A percentile compares a stretch with the other conserved stretches of the same genome.
Evolutionary conservation across 495 filamentous ascomycete genomes (phyloP).

Genomic region (Penicillium malachiteum): DNA sequence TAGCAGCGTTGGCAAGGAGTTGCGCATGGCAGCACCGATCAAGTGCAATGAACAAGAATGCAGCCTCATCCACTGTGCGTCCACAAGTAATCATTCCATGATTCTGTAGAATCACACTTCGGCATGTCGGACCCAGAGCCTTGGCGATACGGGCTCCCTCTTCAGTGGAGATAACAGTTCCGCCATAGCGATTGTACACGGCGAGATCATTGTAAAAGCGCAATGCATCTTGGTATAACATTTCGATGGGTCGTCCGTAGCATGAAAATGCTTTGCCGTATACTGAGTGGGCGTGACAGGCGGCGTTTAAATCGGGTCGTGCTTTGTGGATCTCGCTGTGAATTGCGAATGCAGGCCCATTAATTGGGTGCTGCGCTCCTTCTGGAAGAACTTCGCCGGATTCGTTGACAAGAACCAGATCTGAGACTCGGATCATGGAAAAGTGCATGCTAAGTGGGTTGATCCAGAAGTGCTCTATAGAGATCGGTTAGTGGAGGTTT

Average conservation of each 20-base stretch:
- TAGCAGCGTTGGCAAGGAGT: constrained; percentile 53
- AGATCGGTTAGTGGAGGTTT: background rate
- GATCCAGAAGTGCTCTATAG: constrained; percentile 59
- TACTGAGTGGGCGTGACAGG: constrained; percentile 31
- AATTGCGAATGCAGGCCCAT: constrained; percentile 60
- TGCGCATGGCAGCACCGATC: constrained; percentile 60
- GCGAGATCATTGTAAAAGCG: constrained; percentile 42
- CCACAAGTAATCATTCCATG: constrained; percentile 59
- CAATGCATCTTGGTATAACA: constrained; percentile 48
- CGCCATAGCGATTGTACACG: constrained; percentile 42
- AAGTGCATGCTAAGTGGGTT: constrained; percentile 64
- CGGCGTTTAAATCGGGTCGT: constrained; percentile 32
- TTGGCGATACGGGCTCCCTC: constrained; percentile 53
- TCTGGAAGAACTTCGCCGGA: constrained; percentile 29
- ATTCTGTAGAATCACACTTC: constrained; percentile 54
- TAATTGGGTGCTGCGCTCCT: constrained; percentile 41
- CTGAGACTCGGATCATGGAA: constrained; percentile 46
- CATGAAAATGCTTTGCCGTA: constrained; percentile 25
- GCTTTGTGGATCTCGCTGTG: constrained; percentile 32
- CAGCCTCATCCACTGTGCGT: constrained; percentile 54
- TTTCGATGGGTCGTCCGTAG: constrained; percentile 28
- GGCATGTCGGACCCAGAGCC: constrained; percentile 54
- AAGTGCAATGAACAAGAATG: constrained; percentile 56
- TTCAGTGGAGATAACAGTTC: constrained; percentile 51
- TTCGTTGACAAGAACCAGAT: constrained; percentile 29